Percentiles rank a stretch among this genome's conserved stretches.
Conservation (phyloP, 202 grass and related monocot species). For the Eragrostis tef region DNA sequence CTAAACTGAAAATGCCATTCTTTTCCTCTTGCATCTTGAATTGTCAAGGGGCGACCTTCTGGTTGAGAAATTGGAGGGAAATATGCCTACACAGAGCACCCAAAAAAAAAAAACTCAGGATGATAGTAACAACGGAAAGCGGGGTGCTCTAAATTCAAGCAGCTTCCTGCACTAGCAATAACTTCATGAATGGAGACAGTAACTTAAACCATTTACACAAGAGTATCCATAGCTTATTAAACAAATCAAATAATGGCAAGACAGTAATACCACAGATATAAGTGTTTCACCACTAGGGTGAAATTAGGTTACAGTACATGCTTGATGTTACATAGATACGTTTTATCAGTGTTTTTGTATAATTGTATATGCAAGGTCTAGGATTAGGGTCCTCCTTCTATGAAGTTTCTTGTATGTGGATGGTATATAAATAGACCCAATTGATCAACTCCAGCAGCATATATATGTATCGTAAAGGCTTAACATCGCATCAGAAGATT, state of each 20-base stretch:
- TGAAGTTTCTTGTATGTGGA: conserved; percentile 1
- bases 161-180: conserved; percentile 16
- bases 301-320: background rate
- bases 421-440: background rate
- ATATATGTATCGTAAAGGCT: background rate
- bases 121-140: conserved; percentile 11
- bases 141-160: background rate
- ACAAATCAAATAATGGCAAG: conserved; percentile 7
- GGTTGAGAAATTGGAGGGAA: conserved; percentile 99
- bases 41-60: conserved; percentile 94
- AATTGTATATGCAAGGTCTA: background rate
- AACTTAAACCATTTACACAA: conserved; percentile 13
- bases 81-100: conserved; percentile 77
- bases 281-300: background rate
- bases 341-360: conserved; percentile 11
- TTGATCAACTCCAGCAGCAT: background rate
- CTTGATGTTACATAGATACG: conserved; percentile 12
- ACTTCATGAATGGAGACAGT: conserved; percentile 14
- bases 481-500: background rate
- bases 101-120: conserved; percentile 39
- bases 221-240: conserved; percentile 7
- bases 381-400: background rate
- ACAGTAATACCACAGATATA: conserved; percentile 4
- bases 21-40: conserved; percentile 98
- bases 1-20: conserved; percentile 99